phyloP scores from a whole-genome alignment of 352 stramenopile species.

The Pythium aphanidermatum region DNA sequence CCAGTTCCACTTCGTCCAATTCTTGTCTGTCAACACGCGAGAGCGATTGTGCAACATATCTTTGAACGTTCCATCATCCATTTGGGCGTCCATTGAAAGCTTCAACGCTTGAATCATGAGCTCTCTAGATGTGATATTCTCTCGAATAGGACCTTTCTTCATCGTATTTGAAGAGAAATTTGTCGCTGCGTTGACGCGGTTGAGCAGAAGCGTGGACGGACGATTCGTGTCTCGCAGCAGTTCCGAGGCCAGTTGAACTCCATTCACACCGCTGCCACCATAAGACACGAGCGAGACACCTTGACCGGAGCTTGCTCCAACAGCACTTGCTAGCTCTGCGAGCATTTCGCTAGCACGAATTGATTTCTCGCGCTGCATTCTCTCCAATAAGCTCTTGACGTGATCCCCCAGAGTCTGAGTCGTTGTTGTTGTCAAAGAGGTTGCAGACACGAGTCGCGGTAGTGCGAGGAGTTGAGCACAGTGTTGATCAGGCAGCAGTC shows the following conservation, averaged over 20 bases:
- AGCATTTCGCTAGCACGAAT: slow-evolving; percentile 85
- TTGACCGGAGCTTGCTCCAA: slow-evolving; percentile 66
- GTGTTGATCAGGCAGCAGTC: slow-evolving; percentile 79
- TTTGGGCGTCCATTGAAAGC: slow-evolving; percentile 82
- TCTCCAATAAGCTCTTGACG: slow-evolving; percentile 65
- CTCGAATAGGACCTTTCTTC: slow-evolving; percentile 34
- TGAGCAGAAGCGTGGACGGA: slow-evolving; percentile 44
- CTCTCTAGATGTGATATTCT: slow-evolving; percentile 76
- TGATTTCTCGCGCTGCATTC: slow-evolving; percentile 75
- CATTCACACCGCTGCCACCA: slow-evolving; percentile 72
- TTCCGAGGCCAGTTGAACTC: slow-evolving; percentile 83
- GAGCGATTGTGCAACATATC: slow-evolving; percentile 86
- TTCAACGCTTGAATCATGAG: slow-evolving; percentile 86
- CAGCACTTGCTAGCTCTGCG: slow-evolving; percentile 68
- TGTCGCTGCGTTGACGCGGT: slow-evolving; percentile 5
- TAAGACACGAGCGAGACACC: slow-evolving; percentile 81
- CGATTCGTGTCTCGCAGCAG: slow-evolving; percentile 84
- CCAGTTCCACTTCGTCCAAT: slow-evolving; percentile 91
- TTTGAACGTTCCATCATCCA: slow-evolving; percentile 86
- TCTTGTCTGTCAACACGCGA: slow-evolving; percentile 83
- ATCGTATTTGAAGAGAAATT: slow-evolving; percentile 22
- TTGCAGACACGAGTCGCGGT: slow-evolving; percentile 72
- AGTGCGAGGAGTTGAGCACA: slow-evolving; percentile 74
- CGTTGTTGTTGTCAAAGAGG: slow-evolving; percentile 63
- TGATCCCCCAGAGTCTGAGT: slow-evolving; percentile 68